Percentiles rank a stretch among this genome's conserved stretches.
These are phyloP conservation scores for Trichoderma atroviride DNA, from an alignment of 2,329 filamentous ascomycete species.

Conservation along the genomic window DNA sequence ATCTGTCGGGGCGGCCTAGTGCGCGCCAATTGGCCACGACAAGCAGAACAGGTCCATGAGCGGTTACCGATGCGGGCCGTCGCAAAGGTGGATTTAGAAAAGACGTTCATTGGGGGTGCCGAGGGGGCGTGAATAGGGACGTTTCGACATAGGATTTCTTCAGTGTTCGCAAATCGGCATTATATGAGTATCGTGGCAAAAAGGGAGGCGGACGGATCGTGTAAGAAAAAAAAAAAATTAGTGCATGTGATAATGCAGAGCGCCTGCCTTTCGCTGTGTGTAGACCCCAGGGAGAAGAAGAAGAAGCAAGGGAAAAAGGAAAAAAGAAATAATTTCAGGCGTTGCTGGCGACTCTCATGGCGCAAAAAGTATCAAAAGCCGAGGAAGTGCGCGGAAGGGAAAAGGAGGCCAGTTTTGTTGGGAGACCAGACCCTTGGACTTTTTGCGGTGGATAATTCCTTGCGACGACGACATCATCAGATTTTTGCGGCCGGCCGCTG, in stretches of 20 bases:
- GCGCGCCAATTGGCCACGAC: slow-evolving; percentile 45
- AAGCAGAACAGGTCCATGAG: slow-evolving; percentile 52
- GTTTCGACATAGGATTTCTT: slow-evolving; percentile 18
- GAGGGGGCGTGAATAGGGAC: slow-evolving; percentile 21
- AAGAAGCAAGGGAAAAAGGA: neutral
- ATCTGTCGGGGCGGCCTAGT: slow-evolving; percentile 36
- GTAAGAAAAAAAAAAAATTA: neutral
- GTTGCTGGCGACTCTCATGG: slow-evolving; percentile 10
- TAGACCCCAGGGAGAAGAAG: slow-evolving; percentile 6
- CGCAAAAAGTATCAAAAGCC: neutral
- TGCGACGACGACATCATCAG: slow-evolving; percentile 27
- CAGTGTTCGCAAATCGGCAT: slow-evolving; percentile 26
- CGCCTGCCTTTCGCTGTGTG: slow-evolving; percentile 15
- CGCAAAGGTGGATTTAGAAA: slow-evolving; percentile 45
- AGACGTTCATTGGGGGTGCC: slow-evolving; percentile 46
- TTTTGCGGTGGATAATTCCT: slow-evolving; percentile 24
- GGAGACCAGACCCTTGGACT: slow-evolving; percentile 15
- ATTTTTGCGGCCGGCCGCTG: slow-evolving; percentile 24
- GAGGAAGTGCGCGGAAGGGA: neutral
- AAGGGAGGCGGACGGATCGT: neutral
- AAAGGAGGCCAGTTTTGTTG: slow-evolving; percentile 22
- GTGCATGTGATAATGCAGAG: slow-evolving; percentile 6
- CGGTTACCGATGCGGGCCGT: slow-evolving; percentile 43
- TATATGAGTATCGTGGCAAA: slow-evolving; percentile 7
- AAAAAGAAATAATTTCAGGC: neutral